Conservation (phyloP, 345 rosid species). For the Eucalyptus marginata region DNA sequence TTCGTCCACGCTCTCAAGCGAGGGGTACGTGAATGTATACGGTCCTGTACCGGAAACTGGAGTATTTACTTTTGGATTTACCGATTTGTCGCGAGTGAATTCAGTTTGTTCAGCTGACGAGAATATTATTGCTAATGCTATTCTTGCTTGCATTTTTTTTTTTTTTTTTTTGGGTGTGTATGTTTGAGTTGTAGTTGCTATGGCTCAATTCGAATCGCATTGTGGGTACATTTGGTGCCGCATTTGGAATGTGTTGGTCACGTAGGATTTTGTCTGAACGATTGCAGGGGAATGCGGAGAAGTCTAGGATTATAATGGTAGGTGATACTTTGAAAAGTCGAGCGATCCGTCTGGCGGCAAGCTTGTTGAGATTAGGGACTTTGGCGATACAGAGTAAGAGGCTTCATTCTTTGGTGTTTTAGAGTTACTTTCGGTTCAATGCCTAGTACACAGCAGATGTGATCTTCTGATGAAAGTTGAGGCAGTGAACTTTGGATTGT, state of each 20-base stretch:
- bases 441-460: background rate
- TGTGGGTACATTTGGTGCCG: background rate
- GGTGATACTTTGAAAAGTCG: conserved; percentile 78
- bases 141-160: background rate
- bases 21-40: conserved; percentile 34
- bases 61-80: background rate
- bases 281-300: conserved; percentile 78
- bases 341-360: conserved; percentile 39
- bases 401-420: background rate
- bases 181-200: background rate
- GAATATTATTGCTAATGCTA: background rate
- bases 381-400: conserved; percentile 54
- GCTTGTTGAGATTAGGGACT: conserved; percentile 41
- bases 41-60: background rate
- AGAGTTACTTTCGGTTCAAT: background rate
- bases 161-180: background rate
- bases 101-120: background rate
- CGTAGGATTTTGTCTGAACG: background rate
- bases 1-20: conserved; percentile 69
- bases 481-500: background rate
- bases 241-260: background rate
- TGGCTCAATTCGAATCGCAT: background rate
- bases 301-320: conserved; percentile 81
- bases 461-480: background rate
- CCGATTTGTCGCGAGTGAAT: background rate